Base-by-base conservation (phyloP, 129 eudicot species). In the Artemisia annua region DNA sequence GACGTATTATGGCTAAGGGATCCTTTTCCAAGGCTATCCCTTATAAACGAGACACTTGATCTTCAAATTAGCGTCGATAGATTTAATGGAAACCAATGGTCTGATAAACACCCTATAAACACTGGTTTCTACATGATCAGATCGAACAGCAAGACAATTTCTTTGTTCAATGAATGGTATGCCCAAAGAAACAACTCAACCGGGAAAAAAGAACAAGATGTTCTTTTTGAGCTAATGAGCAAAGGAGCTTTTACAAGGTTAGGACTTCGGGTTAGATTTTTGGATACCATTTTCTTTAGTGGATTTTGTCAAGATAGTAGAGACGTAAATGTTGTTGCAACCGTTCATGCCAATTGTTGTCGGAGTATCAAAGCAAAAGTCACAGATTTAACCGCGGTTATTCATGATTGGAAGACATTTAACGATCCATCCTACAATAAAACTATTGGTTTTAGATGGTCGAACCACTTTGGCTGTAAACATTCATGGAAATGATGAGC, bases 141-240 rank as follows among this genome's bases (percentile, higher is more conserved):
- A 71, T 87, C 94, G 2, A 90, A 87, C 87, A 79, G 83, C 70
- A 83, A 70, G 52, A 90, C 97, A 2, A 79, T 82, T 5, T 58
- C 85, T 5, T 61, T 90, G 39, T 89, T 87, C 48, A 67, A 89
- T 26, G 63, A 67, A 58, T 85, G 93, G 96, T 85, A 89, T 66
- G 80, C 32, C 4, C 46, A 20, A 57, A 85, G 84, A 51, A 69
- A 80, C 20, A 81, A 71, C 26, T 51, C 90, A 8, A 74, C 80
- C 1, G 93, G 90, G 1, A 46, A 75, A 71, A 87, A 89, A 61
- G 96, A 89, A 61, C 96, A 89, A 81, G 96, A 89, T 10, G 93
- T 89, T 35, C 69, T 89, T 12, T 51, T 22, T 11, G 76, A 73
- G 2, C 13, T 89, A 28, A 82, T 77, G 50, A 6, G 15, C 18